Evolutionary conservation across 108 stramenopile genomes (phyloP), one percentile per base, ranked within the genome.

Genomic region (Aurantiochytrium sp.): DNA sequence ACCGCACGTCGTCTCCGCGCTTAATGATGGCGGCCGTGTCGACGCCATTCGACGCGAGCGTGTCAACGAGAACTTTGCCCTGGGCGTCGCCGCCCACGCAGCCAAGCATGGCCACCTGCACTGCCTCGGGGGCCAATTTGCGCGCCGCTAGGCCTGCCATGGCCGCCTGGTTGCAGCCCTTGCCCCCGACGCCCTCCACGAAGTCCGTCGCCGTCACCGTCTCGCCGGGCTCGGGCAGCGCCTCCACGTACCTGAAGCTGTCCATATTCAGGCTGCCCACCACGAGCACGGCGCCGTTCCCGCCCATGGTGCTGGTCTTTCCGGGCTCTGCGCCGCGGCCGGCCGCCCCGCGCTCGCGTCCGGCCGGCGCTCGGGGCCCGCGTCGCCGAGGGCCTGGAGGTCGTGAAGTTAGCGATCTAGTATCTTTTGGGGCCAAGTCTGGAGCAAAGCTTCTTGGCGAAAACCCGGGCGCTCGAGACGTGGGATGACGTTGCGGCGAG

Each of bases 241-340:
- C 45, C 10, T 81, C 45, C 19, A 81, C 73, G 39, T 81, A 81
- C 27, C 45, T 81, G 73, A 81, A 81, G 42, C 39, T 48, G 24
- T 81, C 73, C 73, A 81, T 41, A 24, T 81, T 81, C 36, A 81
- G 73, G 73, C 73, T 81, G 39, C 73, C 73, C 19, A 81, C 73
- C 2, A 81, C n/a, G 39, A 81, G 36, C 42, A 81, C 15, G 45
- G 15, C 45, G 2, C 19, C 17, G 17, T 54, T 54, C 53, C 12
- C 21, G 17, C 17, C 21, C 12, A 19, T 54, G 17, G 12, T 19
- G 53, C 21, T 0, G 21, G 21, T 54, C 12, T 54, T 19, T 54
- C 53, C 53, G 53, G 12, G 53, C 53, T n/a, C n/a, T n/a, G n/a
- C n/a, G n/a, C n/a, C n/a, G n/a, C n/a, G n/a, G n/a, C n/a, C n/a